Evolutionary conservation across 495 filamentous ascomycete species (phyloP), one percentile per base, ranked within the genome.

Genomic region (Penicillium fimorum): DNA sequence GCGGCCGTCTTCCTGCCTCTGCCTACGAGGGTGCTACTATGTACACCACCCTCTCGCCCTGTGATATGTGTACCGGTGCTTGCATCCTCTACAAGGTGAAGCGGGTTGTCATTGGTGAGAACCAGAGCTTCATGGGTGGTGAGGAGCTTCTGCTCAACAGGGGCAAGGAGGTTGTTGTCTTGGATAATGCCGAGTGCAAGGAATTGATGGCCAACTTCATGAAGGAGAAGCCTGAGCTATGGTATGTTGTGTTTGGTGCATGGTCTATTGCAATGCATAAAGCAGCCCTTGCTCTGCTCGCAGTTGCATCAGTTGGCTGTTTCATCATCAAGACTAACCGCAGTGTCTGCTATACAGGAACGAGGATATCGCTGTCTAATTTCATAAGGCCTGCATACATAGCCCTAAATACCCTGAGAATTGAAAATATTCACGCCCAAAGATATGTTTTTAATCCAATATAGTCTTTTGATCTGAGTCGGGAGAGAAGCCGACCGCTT

Each of bases 1-100:
- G 88, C 0, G 90, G 90, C 38, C 85, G 89, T 50, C 80, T 92
- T 38, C 84, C 87, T 37, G 88, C 86, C 12, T 81, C 80, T 1
- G 82, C 82, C 18, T 94, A 92, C 70, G 72, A 78, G 60, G 87
- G 88, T 41, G 77, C 84, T 41, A 94, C 90, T 5, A 91, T 94
- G 86, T 94, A 90, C 71, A 94, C 90, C 9, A 93, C 91, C 2
- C 75, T 95, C 5, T 92, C 90, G 13, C 91, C 89, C 1, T 96
- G 91, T 67, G 86, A 92, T 67, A 94, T 94, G 90, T 93, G 89
- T 78, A 87, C 90, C 13, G 90, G 90, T 24, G 90, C 90, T 4
- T 90, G 87, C 62, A 72, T 95, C 44, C 78, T 92, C 52, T 94
- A 91, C 75, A 87, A 88, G 62, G 82, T 96, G 38, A 79, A 81